A percentile compares a stretch with the other conserved stretches of the same genome.
Conservation (phyloP, 768 basidiomycete genomes). For the Holtermannia corniformis region DNA sequence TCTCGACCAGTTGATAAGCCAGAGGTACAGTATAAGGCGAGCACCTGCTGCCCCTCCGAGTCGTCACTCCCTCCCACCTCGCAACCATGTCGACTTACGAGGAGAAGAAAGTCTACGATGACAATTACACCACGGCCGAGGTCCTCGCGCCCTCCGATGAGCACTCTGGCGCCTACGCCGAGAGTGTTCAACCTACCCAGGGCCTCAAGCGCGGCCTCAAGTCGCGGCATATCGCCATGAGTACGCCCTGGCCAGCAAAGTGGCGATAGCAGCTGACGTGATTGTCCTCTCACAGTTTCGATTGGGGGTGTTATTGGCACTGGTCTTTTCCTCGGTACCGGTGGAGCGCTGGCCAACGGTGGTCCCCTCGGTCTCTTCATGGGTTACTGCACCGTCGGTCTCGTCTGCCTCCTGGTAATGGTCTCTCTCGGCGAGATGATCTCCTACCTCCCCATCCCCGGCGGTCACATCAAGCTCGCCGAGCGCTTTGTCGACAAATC, state of each 20-base stretch:
- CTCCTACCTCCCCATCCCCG: conserved; percentile 31
- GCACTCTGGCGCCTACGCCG: not conserved
- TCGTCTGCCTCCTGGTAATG: conserved; percentile 51
- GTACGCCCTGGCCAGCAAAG: conserved; percentile 1
- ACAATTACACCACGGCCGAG: conserved; percentile 2
- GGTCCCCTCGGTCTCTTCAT: conserved; percentile 33
- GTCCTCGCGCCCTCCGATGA: not conserved
- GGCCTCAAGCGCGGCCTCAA: conserved; percentile 16
- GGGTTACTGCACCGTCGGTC: conserved; percentile 23
- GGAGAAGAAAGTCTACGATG: conserved; percentile 7
- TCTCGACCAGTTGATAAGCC: too few relatives aligned
- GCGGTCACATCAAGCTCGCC: conserved; percentile 32
- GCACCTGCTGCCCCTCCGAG: too few relatives aligned
- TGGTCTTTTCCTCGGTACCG: conserved; percentile 55
- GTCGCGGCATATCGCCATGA: conserved; percentile 16
- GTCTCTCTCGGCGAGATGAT: conserved; percentile 32
- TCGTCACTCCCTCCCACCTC: not conserved
- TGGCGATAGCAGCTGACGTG: too few relatives aligned
- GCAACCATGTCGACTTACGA: conserved; percentile 4
- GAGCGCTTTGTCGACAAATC: conserved; percentile 49
- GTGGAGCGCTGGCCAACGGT: conserved; percentile 33
- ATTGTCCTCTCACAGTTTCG: not conserved
- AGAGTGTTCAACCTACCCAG: not conserved
- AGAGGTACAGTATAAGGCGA: too few relatives aligned
- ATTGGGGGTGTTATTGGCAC: conserved; percentile 45